Conservation (phyloP, 768 basidiomycete genomes). For the Sarcodon sp. region DNA sequence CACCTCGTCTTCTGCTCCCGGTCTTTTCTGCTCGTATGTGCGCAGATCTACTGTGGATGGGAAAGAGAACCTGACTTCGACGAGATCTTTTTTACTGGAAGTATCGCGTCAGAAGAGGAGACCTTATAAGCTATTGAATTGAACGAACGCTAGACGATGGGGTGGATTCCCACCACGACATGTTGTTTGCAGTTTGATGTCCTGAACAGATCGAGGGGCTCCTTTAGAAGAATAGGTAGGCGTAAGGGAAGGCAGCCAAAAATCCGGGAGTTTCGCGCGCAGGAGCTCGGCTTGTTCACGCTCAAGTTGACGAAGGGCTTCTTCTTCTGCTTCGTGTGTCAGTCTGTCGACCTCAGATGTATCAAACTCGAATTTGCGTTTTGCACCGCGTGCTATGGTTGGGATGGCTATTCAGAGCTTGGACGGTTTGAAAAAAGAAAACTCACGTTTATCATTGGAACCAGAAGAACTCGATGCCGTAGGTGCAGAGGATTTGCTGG, state of each 20-base stretch:
- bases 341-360: constrained; percentile 55
- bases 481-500: constrained; percentile 24
- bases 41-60: constrained; percentile 14
- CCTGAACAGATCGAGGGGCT: constrained; percentile 52
- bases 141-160: constrained; percentile 57
- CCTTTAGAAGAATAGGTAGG: constrained; percentile 62
- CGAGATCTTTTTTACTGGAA: constrained; percentile 66
- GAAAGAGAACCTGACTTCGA: constrained; percentile 68
- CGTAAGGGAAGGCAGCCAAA: constrained; percentile 92
- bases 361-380: constrained; percentile 84
- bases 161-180: constrained; percentile 74
- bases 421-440: too few relatives aligned
- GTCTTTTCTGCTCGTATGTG: constrained; percentile 20
- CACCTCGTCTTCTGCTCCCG: constrained; percentile 21
- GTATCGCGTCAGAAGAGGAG: neutral
- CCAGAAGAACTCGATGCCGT: constrained; percentile 22
- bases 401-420: too few relatives aligned
- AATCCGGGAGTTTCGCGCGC: constrained; percentile 86
- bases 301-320: constrained; percentile 73
- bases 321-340: constrained; percentile 76
- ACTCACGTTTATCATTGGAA: constrained; percentile 10
- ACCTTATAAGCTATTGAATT: neutral
- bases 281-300: constrained; percentile 76
- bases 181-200: constrained; percentile 79
- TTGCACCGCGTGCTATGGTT: constrained; percentile 42